These are phyloP conservation scores for Melanomma pulvis-pyrius DNA, from an alignment of 495 filamentous ascomycete genomes.

Conservation along the genomic window DNA sequence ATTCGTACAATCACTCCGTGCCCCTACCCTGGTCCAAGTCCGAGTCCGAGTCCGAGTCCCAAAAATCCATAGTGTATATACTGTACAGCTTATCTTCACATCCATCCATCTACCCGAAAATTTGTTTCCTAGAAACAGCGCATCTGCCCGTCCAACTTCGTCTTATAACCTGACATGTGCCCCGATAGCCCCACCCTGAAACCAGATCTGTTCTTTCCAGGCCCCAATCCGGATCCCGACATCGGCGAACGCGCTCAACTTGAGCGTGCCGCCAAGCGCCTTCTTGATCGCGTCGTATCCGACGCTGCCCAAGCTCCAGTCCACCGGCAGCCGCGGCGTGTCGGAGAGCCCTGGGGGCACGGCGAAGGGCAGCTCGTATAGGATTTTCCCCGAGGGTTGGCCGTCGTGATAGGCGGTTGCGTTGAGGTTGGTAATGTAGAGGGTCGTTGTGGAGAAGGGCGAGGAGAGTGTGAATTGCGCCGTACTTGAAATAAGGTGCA, in stretches of 20 bases:
- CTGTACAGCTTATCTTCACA: neutral
- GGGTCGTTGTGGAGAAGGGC: slow-evolving; percentile 67
- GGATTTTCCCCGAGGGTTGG: slow-evolving; percentile 73
- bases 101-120: too few species aligned
- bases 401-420: slow-evolving; percentile 84
- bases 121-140: too few species aligned
- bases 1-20: too few species aligned
- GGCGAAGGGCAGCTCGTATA: slow-evolving; percentile 71
- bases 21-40: too few species aligned
- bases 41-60: too few species aligned
- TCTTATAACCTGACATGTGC: slow-evolving; percentile 66
- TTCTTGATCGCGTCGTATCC: slow-evolving; percentile 79
- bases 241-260: slow-evolving; percentile 75
- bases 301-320: slow-evolving; percentile 72
- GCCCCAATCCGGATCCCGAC: slow-evolving; percentile 70
- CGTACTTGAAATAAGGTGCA: slow-evolving; percentile 83
- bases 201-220: slow-evolving; percentile 72
- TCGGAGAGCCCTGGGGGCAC: slow-evolving; percentile 72
- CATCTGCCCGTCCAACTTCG: neutral
- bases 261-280: slow-evolving; percentile 81
- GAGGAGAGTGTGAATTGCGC: slow-evolving; percentile 83
- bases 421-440: slow-evolving; percentile 76
- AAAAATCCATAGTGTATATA: neutral
- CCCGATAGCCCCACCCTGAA: slow-evolving; percentile 71
- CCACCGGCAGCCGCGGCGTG: slow-evolving; percentile 78